Evolutionary conservation across 805 yeast species (phyloP), one percentile per base, ranked within the genome.

Genomic region (Pichia paraexigua): DNA sequence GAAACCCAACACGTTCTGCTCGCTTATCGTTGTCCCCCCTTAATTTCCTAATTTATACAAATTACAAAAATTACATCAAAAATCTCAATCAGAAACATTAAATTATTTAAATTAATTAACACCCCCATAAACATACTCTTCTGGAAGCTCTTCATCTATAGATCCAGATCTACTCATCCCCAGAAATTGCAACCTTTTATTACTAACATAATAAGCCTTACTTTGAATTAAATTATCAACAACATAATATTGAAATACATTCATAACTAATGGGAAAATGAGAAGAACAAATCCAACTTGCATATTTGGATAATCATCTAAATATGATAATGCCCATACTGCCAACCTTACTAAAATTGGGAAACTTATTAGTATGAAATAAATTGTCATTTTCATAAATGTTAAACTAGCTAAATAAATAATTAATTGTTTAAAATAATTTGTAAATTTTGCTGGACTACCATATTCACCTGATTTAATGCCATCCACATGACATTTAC

Each of bases 211-310:
- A 60, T 68, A 60, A 57, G 68, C 66, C 46, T 76, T 85, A 57
- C 80, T 72, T 60, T 82, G 85, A 59, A 87, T 85, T 53, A 87
- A 80, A 61, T 80, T 85, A 61, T 87, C 95, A 41, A 86, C 78
- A 56, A 86, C 76, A 45, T 82, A 74, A 58, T 83, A 80, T 64
- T 87, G 95, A 66, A 87, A 75, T 55, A 85, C 77, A 63, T 87
- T 87, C 77, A 87, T 75, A 53, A 84, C 64, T 7, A 85, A 72
- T 1, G 95, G 95, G 57, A 85, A 85, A 10, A 87, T 77, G 63
- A 94, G 79, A 82, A 92, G 85, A 25, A 94, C 96, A 54, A 92
- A 77, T 41, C 86, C 83, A 17, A 92, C 87, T 65, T 94, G 96
- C 40, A 89, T 74, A 55, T 85, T 81, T 2, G 95, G 94, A 65